Conservation (phyloP, 2,329 filamentous ascomycete species). For the Aquanectria penicillioides region DNA sequence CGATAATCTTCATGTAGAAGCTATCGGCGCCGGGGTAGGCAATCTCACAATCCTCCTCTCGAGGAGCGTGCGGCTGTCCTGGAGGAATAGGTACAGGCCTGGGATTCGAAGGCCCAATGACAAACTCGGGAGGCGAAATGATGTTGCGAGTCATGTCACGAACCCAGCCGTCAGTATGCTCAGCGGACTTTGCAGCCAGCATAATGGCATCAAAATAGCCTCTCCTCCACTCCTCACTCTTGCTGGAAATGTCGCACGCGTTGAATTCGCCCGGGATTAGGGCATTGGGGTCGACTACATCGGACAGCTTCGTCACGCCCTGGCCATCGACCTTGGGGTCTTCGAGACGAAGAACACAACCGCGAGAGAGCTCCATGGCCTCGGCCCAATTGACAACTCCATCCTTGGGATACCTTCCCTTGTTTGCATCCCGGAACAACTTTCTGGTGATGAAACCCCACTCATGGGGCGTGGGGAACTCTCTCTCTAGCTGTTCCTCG, state of each 20-base stretch:
- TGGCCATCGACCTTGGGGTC: constrained; percentile 74
- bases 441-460: constrained; percentile 80
- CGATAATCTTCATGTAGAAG: constrained; percentile 85
- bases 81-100: constrained; percentile 77
- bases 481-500: constrained; percentile 79
- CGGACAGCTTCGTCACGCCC: constrained; percentile 64
- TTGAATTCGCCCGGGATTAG: constrained; percentile 76
- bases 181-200: constrained; percentile 78
- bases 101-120: constrained; percentile 86
- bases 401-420: constrained; percentile 64
- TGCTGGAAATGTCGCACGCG: constrained; percentile 75
- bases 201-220: constrained; percentile 89
- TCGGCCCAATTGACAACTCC: constrained; percentile 72
- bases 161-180: constrained; percentile 84
- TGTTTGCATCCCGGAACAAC: constrained; percentile 71
- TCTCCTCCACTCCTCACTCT: constrained; percentile 84
- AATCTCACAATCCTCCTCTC: constrained; percentile 78
- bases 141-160: constrained; percentile 73
- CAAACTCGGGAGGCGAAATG: constrained; percentile 76
- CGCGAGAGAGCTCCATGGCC: constrained; percentile 68
- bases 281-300: constrained; percentile 70
- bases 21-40: constrained; percentile 77
- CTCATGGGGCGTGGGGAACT: constrained; percentile 83
- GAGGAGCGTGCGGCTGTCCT: constrained; percentile 70
- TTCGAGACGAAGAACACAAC: constrained; percentile 74